These are phyloP conservation scores for Cucurbitaria berberidis DNA, from an alignment of 2,329 filamentous ascomycete species.

Conservation along the genomic window DNA sequence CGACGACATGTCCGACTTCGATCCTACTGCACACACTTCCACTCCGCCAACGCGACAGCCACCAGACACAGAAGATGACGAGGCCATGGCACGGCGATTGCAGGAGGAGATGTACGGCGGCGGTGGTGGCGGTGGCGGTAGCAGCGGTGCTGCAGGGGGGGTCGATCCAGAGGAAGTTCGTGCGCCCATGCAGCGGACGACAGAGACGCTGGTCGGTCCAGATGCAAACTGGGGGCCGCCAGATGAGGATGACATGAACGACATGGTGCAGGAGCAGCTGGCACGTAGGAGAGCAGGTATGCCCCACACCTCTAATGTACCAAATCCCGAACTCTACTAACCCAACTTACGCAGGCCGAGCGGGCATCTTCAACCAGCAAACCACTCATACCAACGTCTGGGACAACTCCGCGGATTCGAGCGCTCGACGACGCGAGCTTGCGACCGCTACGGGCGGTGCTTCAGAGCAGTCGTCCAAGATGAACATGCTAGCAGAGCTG, in stretches of 20 bases:
- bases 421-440: constrained; percentile 59
- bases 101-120: constrained; percentile 87
- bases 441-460: constrained; percentile 68
- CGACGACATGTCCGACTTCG: constrained; percentile 65
- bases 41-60: constrained; percentile 28
- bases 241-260: constrained; percentile 61
- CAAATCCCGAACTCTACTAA: constrained; percentile 32
- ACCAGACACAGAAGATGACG: constrained; percentile 77
- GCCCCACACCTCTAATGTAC: constrained; percentile 13
- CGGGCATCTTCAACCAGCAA: constrained; percentile 75
- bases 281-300: constrained; percentile 52
- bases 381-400: constrained; percentile 61
- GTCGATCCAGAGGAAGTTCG: constrained; percentile 68
- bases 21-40: constrained; percentile 42
- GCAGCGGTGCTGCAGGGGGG: constrained; percentile 48
- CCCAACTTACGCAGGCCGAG: constrained; percentile 41
- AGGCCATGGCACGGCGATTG: constrained; percentile 86
- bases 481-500: constrained; percentile 82
- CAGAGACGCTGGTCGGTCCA: constrained; percentile 87
- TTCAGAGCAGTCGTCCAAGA: constrained; percentile 71
- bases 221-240: constrained; percentile 59
- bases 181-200: constrained; percentile 88
- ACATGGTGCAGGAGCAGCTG: constrained; percentile 70
- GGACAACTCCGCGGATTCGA: constrained; percentile 58
- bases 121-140: too few species aligned